These are phyloP conservation scores for Boeremia exigua DNA, from an alignment of 2,329 filamentous ascomycete species.

Conservation along the genomic window DNA sequence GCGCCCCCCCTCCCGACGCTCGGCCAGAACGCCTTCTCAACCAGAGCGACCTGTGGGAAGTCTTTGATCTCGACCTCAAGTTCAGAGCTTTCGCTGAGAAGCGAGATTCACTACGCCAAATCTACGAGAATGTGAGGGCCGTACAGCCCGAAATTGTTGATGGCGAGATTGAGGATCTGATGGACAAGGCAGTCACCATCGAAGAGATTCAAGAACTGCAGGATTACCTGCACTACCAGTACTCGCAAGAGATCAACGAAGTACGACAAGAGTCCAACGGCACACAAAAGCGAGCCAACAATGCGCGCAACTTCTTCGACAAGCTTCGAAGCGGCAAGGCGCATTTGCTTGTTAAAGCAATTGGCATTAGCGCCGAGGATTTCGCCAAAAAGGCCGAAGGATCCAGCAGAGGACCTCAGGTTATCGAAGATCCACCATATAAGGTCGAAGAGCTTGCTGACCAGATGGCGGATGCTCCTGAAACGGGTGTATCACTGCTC, in stretches of 20 bases:
- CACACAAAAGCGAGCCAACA: conserved; percentile 80
- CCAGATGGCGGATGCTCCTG: conserved; percentile 56
- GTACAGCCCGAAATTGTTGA: conserved; percentile 68
- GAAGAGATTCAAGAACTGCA: conserved; percentile 97
- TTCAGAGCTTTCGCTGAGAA: conserved; percentile 93
- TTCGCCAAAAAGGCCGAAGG: conserved; percentile 86
- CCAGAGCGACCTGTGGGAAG: conserved; percentile 93
- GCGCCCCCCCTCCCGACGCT: conserved; percentile 74
- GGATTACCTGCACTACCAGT: conserved; percentile 95
- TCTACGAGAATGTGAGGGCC: conserved; percentile 73
- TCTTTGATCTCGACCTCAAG: conserved; percentile 93
- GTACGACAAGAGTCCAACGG: conserved; percentile 70
- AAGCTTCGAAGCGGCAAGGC: conserved; percentile 80
- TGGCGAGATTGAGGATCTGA: conserved; percentile 78
- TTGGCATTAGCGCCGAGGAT: conserved; percentile 87
- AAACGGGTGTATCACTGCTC: conserved; percentile 76
- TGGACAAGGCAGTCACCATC: conserved; percentile 80
- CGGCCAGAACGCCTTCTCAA: conserved; percentile 85
- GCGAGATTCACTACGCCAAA: conserved; percentile 81
- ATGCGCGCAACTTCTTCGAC: conserved; percentile 80
- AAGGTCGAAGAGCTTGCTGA: conserved; percentile 89
- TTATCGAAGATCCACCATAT: conserved; percentile 79
- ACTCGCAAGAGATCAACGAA: conserved; percentile 83
- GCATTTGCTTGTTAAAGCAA: conserved; percentile 83
- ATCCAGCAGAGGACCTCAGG: conserved; percentile 68